Base-by-base conservation (phyloP, 2,329 filamentous ascomycete genomes). In the Fusarium sp. region DNA sequence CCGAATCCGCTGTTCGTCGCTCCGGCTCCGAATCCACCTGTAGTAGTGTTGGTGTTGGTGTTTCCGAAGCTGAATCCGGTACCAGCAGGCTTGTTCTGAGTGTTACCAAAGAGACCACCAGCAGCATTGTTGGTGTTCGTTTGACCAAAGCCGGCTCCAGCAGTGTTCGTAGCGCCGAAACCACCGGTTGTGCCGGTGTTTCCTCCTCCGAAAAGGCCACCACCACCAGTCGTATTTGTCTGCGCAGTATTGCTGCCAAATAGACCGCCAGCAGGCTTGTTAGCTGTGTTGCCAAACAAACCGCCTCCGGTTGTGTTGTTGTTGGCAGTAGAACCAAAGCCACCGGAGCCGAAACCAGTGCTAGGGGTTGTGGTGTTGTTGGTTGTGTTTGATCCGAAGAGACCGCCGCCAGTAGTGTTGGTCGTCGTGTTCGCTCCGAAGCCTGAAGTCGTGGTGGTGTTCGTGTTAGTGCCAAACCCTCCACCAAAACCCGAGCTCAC, bases 401-500 rank as follows among this genome's bases (percentile, higher is more conserved):
- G 55, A 21, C 80, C 79, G 23, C 78, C 75, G 26, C 76, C 70
- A 11, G 80, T 79, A 11, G 80, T 79, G 30, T 74, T 75, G 57
- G 43, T n/a, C 39, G 79, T 80, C 41, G 80, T 65, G 46, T 71
- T 77, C 58, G 77, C 52, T 53, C 87, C 87, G 70, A 89, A 89
- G 13, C 81, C 83, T 67, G 81, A 77, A 26, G 70, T 65, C 14
- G 76, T 42, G 14, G 69, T 67, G 51, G 68, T 65, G 30, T 71
- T 69, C 26, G 68, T 72, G 62, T 73, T 82, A 34, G 80, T 67
- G 28, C 84, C 83, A 56, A 86, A 86, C 28, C 85, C 86, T 67
- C 85, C 86, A 11, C 84, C 83, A 71, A 87, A 84, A 49, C 79
- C 79, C 21, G 84, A 85, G 71, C 78, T 79, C 26, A 90, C 85